phyloP scores from a whole-genome alignment of 2,329 filamentous ascomycete genomes.

The Alternaria metachromatica region DNA sequence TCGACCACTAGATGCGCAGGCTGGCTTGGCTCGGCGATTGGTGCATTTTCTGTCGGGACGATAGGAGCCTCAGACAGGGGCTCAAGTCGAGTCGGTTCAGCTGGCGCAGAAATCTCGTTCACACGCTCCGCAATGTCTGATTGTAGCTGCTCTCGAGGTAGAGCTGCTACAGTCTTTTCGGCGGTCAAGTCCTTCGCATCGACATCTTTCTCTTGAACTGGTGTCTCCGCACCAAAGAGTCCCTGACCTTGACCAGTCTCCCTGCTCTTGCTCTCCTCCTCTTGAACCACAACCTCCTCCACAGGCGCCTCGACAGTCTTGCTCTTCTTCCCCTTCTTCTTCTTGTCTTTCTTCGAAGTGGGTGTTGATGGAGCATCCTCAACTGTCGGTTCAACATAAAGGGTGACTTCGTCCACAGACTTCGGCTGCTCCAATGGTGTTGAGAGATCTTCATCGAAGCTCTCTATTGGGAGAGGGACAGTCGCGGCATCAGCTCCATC shows the following conservation, averaged over 20 bases:
- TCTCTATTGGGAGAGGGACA: constrained; percentile 6
- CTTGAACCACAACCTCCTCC: constrained; percentile 3
- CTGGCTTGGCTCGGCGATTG: neutral
- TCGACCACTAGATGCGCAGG: neutral
- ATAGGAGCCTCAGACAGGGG: neutral
- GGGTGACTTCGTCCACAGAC: neutral
- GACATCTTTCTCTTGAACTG: neutral
- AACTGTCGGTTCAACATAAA: neutral
- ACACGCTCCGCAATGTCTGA: neutral
- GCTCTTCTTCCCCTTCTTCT: constrained; percentile 33
- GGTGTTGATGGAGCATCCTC: constrained; percentile 12
- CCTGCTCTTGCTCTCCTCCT: neutral
- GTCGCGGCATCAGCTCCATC: neutral
- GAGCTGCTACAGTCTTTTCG: neutral
- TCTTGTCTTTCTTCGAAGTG: constrained; percentile 24
- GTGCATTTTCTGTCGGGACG: neutral
- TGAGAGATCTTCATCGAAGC: neutral
- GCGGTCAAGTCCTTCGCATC: neutral
- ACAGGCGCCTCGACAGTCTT: constrained; percentile 15
- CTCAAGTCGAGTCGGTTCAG: neutral
- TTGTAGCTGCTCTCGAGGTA: neutral
- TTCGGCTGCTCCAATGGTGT: neutral
- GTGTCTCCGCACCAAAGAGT: neutral
- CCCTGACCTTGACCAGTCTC: neutral
- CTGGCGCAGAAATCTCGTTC: neutral